Conservation (phyloP, 2,329 filamentous ascomycete genomes). For the Pyrenophora tritici-repentis region DNA sequence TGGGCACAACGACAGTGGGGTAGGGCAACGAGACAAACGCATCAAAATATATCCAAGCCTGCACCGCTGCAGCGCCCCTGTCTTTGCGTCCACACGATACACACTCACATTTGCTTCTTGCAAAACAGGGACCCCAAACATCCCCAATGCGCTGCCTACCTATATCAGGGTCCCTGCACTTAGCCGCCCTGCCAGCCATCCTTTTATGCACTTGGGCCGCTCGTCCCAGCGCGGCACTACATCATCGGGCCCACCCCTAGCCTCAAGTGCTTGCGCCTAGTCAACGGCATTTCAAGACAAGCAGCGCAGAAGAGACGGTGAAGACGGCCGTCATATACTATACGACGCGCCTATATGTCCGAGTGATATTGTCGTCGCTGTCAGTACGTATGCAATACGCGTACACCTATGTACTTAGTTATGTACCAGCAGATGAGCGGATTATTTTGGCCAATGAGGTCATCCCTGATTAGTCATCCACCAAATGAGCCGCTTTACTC, state of each 20-base stretch:
- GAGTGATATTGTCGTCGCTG: not conserved
- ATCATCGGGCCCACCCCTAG: constrained; percentile 21
- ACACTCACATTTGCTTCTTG: not conserved
- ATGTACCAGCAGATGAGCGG: not conserved
- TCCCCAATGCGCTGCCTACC: no score
- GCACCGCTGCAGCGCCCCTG: not conserved
- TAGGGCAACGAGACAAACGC: no score
- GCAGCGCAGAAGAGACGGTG: not conserved
- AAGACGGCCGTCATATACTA: not conserved
- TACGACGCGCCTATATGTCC: not conserved
- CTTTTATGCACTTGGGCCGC: constrained; percentile 7
- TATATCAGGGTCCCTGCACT: constrained; percentile 9
- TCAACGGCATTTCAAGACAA: constrained; percentile 5
- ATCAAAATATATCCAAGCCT: constrained; percentile 4
- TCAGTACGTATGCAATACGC: not conserved
- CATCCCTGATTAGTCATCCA: constrained; percentile 7
- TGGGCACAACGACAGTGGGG: no score
- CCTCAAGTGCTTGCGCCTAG: constrained; percentile 2
- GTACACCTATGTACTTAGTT: no score
- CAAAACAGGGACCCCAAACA: no score
- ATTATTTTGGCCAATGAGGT: constrained; percentile 1
- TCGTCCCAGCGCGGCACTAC: constrained; percentile 14
- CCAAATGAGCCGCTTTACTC: not conserved
- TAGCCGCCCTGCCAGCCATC: constrained; percentile 12
- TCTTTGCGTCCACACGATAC: not conserved